Base-by-base conservation (phyloP, 2,329 filamentous ascomycete species). In the Paecilomyces fulvus region DNA sequence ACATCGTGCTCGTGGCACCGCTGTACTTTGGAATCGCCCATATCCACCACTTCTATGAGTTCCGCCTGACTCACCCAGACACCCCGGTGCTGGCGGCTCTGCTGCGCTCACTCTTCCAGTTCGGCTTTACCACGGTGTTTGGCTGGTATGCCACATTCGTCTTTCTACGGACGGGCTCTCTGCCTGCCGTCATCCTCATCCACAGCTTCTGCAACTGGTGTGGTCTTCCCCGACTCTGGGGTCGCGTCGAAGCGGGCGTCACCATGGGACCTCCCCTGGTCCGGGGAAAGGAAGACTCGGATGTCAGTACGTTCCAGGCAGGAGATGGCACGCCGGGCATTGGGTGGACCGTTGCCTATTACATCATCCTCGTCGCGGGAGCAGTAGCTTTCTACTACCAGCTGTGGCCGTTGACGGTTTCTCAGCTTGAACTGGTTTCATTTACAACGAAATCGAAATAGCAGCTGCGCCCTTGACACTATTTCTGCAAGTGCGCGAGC, bases 31-130 rank as follows among this genome's bases (percentile, higher is more conserved):
- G 92, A 53, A 84, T 96, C 49, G 92, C 94, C 7, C 94, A 99
- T 74, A 74, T 95, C 51, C 92, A 99, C 74, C 94, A 99, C 75
- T 90, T 95, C 71, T 95, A 96, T 76, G 94, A 97, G 75, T 96
- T 95, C 73, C 83, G 88, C 56, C 79, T 95, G 56, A 89, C 88
- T 1, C 84, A 95, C 64, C 89, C 90, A 8, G 79, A 83, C 60
- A 84, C 87, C 1, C 82, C 89, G 0, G 67, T 86, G 11, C 61
- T 79, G 0, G 79, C 83, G 1, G 84, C 87, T 6, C 66, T 94
- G 5, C 68, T 88, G 28, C 85, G 90, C 52, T 90, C 90, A 1
- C 62, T 91, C 10, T 81, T 97, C 62, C 94, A 97, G 70, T 87
- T 99, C 65, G 79, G 81, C 3, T 99, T 95, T 73, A 99, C 94